phyloP scores from a whole-genome alignment of 2,329 filamentous ascomycete genomes.

The Pseudogymnoascus verrucosus region DNA sequence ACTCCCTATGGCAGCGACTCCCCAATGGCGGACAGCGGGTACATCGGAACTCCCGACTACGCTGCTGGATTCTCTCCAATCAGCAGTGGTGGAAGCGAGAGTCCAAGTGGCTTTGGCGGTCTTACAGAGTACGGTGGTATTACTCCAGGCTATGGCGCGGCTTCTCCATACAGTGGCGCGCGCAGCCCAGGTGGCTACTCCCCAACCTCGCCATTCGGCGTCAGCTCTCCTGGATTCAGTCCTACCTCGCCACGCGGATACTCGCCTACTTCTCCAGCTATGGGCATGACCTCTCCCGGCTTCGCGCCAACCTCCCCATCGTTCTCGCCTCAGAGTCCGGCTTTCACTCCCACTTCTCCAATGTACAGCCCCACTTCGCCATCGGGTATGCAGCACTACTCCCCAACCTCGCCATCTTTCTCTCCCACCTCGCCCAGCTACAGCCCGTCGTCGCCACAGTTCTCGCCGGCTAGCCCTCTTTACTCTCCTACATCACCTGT shows the following conservation, averaged over 20 bases:
- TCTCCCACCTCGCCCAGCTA: conserved; percentile 41
- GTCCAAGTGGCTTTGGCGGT: conserved; percentile 54
- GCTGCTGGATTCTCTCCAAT: conserved; percentile 68
- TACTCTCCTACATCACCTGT: conserved; percentile 25
- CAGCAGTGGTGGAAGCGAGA: conserved; percentile 64
- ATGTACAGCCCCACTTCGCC: conserved; percentile 21
- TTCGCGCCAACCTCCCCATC: conserved; percentile 65
- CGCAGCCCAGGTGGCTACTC: conserved; percentile 54
- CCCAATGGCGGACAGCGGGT: conserved; percentile 65
- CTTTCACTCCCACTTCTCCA: conserved; percentile 25
- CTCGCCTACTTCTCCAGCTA: conserved; percentile 23
- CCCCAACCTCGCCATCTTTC: conserved; percentile 24
- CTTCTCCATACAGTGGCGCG: conserved; percentile 54
- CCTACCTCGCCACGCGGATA: conserved; percentile 73
- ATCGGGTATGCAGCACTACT: conserved; percentile 16
- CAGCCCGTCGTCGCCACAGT: conserved; percentile 24
- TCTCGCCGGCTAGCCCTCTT: conserved; percentile 19
- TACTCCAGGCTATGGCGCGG: conserved; percentile 39
- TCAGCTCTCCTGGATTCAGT: conserved; percentile 20
- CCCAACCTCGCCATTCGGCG: conserved; percentile 35
- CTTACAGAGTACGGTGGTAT: conserved; percentile 48
- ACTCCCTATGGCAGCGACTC: conserved; percentile 91
- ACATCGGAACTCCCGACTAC: conserved; percentile 52
- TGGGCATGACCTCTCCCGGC: conserved; percentile 57
- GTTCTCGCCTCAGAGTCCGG: conserved; percentile 58